Evolutionary conservation across 1,284 basidiomycete genomes (phyloP).

Genomic region (Naganishia sp.): DNA sequence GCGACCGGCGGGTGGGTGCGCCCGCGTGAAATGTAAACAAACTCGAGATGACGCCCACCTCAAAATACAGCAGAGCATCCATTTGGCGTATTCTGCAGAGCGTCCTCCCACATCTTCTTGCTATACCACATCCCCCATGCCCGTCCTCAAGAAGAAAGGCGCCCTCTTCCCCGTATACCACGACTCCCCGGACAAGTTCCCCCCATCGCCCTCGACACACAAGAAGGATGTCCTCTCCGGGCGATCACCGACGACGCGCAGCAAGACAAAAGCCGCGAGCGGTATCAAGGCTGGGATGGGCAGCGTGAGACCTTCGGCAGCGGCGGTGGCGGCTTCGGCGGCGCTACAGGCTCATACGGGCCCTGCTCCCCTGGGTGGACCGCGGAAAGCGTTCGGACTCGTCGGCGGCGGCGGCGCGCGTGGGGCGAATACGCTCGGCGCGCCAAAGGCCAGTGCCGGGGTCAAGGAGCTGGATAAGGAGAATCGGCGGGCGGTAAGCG

Average conservation of each 20-base stretch:
- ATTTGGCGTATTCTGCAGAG: not conserved
- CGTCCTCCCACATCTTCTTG: constrained; percentile 7
- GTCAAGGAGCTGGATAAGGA: not conserved
- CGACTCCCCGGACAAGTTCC: constrained; percentile 43
- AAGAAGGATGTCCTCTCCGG: constrained; percentile 23
- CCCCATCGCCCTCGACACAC: constrained; percentile 4
- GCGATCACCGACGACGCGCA: constrained; percentile 10
- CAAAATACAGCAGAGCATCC: not conserved
- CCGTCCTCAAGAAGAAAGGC: constrained; percentile 52
- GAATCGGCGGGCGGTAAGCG: constrained; percentile 15
- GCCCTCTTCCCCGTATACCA: constrained; percentile 53
- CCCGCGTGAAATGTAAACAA: not conserved
- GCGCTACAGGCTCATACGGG: constrained; percentile 1
- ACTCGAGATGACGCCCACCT: not conserved
- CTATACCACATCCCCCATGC: constrained; percentile 41
- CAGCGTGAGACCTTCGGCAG: not conserved
- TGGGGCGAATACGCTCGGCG: not conserved
- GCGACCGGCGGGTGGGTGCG: not conserved
- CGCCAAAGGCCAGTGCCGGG: not conserved
- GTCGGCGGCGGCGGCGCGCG: not conserved
- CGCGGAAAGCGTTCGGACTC: not conserved
- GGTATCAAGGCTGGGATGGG: not conserved
- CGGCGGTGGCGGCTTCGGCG: not conserved
- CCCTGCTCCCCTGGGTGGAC: no score
- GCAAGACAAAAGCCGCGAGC: not conserved